Evolutionary conservation across 1,139 yeast species (phyloP), one percentile per base, ranked within the genome.

Genomic region (Entelexis paramagnoliae): DNA sequence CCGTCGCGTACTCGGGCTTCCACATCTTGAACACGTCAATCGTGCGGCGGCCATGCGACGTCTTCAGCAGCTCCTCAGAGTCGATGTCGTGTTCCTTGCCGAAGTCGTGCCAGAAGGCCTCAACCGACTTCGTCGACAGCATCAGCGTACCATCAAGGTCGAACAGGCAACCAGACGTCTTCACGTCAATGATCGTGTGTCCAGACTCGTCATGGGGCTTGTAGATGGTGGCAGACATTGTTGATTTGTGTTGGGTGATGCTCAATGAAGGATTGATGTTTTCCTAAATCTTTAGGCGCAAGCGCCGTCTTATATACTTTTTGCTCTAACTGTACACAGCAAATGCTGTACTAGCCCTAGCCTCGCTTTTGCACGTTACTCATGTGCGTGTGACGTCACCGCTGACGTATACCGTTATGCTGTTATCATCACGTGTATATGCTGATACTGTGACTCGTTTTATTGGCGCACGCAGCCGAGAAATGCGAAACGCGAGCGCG

Each of bases 81-180:
- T 81, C 78, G 55, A 83, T 82, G 62, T 78, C 80, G 53, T 86
- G 82, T 69, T 83, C 76, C 61, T 78, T 76, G 58, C 83, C 86
- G 64, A 81, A 78, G 59, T 79, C 79, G 65, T 76, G 77, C 93
- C 93, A 84, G 72, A 84, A 80, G 63, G 79, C 82, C 64, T 85
- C 86, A 59, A 85, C 82, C 54, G 93, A 87, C 54, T 81, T 81
- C 56, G 89, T 84, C 41, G 93, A 83, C 65, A 82, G 79, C 64
- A 84, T 85, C 63, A 84, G 74, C 41, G 95, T 85, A 51, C 95
- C 95, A 65, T 85, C 95, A 53, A 88, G 79, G 67, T 85, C 94
- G 66, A 85, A 84, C 60, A 83, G 76, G 60, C 74, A 56, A 20
- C 67, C 67, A 29, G 62, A 56, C 48, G 60, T 59, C 39, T 56